Evolutionary conservation across 225 moss, liverwort and hornwort genomes (phyloP).

Genomic region (Sphagnum tenellum): DNA sequence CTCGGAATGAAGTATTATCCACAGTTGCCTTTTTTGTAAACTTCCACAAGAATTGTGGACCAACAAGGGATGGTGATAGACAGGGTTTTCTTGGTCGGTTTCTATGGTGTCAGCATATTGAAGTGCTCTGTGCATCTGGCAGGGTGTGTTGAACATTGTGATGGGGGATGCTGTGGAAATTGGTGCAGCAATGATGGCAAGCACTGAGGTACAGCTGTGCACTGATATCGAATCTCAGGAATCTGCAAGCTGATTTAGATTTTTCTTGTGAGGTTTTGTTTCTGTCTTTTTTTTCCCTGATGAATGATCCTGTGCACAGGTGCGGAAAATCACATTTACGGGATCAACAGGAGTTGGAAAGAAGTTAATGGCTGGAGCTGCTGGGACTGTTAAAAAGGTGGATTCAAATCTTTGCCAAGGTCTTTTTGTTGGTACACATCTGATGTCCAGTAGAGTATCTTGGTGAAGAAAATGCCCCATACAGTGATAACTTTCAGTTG

Average conservation of each 20-base stretch:
- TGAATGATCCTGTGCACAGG: slow-evolving; percentile 20
- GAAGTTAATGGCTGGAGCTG: slow-evolving; percentile 83
- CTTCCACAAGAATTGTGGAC: too few species aligned
- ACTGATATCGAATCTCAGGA: neutral
- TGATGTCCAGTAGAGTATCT: too few species aligned
- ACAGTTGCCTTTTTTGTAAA: too few species aligned
- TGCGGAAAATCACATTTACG: slow-evolving; percentile 93
- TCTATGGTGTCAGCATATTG: too few species aligned
- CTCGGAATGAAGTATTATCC: neutral
- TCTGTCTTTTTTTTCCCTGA: too few species aligned
- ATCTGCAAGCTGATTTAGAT: neutral
- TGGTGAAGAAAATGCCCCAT: too few species aligned
- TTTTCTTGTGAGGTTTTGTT: neutral
- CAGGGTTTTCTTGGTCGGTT: too few species aligned
- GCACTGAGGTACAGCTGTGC: slow-evolving; percentile 50
- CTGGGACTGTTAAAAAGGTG: slow-evolving; percentile 95
- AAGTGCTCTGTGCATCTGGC: slow-evolving; percentile 5
- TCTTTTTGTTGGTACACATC: slow-evolving; percentile 2
- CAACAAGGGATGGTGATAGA: too few species aligned
- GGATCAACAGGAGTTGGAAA: slow-evolving; percentile 88
- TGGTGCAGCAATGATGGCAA: slow-evolving; percentile 78
- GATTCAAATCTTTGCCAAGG: neutral
- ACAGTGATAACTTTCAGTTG: too few species aligned
- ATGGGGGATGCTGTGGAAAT: slow-evolving; percentile 88
- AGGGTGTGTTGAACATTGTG: slow-evolving; percentile 92